Evolutionary conservation across 257 asterid genomes (phyloP), one percentile per base, ranked within the genome.

Genomic region (Capsicum pubescens): DNA sequence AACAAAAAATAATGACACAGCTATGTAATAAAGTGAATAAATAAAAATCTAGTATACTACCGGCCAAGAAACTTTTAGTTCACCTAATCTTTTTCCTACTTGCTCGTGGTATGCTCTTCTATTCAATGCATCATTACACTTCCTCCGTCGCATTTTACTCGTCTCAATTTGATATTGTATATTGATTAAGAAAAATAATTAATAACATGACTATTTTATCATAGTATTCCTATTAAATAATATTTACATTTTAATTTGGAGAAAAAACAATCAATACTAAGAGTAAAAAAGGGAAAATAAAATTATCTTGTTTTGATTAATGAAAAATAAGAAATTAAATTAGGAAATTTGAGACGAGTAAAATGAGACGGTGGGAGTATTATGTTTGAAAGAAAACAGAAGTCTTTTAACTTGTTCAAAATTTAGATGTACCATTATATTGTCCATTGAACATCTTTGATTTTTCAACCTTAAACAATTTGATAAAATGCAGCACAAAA

Each of bases 321-420:
- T 26, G 2, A 26, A 26, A 26, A 26, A 26, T 26, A 26, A 26
- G 1, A 26, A 26, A 26, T 26, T 26, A 26, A 1, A 26, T 26
- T 26, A 26, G 32, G 2, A 26, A 26, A 26, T 26, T 26, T 26
- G 32, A 26, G 32, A 26, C 32, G 32, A 26, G 32, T 26, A 26
- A 26, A 26, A 26, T 26, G 32, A 26, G 32, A 26, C 32, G 32
- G 32, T 1, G 1, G 32, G 32, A 1, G 32, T 69, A 69, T 26
- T 69, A 39, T 69, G 78, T 69, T 69, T 69, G 78, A 42, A 42
- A 42, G 32, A 69, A 8, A 26, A 68, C 50, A 67, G 36, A 42
- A 39, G 78, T 42, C 56, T 42, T 42, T 69, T 36, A 5, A 7
- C 14, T 13, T 36, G 52, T 67, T 67, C 50, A 67, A 67, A 36